phyloP scores from a whole-genome alignment of 305 asterid genomes.

The Fraxinus angustifolia region DNA sequence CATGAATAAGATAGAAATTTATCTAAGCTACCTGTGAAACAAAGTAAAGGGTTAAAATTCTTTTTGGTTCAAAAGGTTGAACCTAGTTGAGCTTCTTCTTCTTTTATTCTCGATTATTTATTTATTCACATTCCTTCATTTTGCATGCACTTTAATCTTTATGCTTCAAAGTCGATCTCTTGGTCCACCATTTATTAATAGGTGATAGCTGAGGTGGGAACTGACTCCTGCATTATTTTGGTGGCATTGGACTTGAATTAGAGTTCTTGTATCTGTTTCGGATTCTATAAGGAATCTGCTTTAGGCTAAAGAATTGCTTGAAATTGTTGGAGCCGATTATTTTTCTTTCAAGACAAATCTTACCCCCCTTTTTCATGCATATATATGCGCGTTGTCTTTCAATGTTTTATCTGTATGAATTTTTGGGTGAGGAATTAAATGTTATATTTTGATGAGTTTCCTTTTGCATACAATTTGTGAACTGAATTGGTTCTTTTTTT shows the following conservation, averaged over 20 bases:
- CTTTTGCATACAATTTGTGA: slow-evolving; percentile 27
- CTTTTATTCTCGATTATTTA: neutral
- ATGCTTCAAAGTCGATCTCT: neutral
- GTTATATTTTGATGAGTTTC: slow-evolving; percentile 12
- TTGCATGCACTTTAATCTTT: neutral
- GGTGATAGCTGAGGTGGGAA: neutral
- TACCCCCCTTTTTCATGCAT: neutral
- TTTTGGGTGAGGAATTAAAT: neutral
- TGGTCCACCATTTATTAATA: slow-evolving; percentile 9
- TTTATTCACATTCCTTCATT: neutral
- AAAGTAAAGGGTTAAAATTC: neutral
- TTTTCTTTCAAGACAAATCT: neutral
- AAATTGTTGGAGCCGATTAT: neutral
- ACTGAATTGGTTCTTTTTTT: slow-evolving; percentile 24
- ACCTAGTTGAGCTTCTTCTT: neutral
- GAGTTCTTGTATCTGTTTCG: slow-evolving; percentile 13
- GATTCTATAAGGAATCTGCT: neutral
- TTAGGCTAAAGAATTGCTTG: neutral
- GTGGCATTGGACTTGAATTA: neutral
- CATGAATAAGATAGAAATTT: neutral
- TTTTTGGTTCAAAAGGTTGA: neutral
- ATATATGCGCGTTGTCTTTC: neutral
- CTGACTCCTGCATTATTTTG: neutral
- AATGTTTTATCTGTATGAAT: slow-evolving; percentile 8
- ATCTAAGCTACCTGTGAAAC: neutral